These are phyloP conservation scores for Striga hermonthica DNA, from an alignment of 305 asterid species.

Conservation along the genomic window DNA sequence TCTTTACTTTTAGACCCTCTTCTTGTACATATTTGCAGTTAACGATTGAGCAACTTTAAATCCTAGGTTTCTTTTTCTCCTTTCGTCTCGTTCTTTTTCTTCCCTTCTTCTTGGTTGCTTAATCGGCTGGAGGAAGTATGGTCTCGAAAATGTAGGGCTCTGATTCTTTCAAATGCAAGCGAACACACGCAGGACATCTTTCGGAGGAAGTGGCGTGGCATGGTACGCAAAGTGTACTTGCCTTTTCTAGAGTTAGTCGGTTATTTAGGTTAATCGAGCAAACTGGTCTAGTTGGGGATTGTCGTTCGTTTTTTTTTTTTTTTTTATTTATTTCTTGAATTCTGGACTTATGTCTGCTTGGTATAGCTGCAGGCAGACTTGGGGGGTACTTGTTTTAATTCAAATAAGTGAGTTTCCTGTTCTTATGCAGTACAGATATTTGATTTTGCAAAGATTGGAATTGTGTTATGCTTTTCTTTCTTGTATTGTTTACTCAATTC, in stretches of 20 bases:
- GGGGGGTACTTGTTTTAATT: slow-evolving; percentile 5
- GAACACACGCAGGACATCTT: neutral
- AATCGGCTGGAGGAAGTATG: slow-evolving; percentile 13
- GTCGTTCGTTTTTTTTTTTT: slow-evolving; percentile 22
- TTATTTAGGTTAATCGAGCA: slow-evolving; percentile 15
- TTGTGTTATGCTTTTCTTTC: too few relatives aligned
- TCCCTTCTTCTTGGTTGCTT: neutral
- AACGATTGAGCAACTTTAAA: slow-evolving; percentile 23
- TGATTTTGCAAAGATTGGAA: neutral
- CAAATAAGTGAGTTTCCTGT: slow-evolving; percentile 3
- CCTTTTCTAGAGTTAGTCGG: slow-evolving; percentile 25
- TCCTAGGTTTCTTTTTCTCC: neutral
- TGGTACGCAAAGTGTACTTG: slow-evolving; percentile 39
- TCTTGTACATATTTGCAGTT: slow-evolving; percentile 48
- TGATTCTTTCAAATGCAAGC: slow-evolving; percentile 29
- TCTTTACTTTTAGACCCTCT: slow-evolving; percentile 20
- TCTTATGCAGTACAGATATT: neutral
- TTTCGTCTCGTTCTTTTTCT: neutral
- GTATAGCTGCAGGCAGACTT: too few relatives aligned
- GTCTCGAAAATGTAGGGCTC: slow-evolving; percentile 25
- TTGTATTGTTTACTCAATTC: too few relatives aligned
- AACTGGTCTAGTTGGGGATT: slow-evolving; percentile 11
- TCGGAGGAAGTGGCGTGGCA: slow-evolving; percentile 32
- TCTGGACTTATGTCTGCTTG: slow-evolving; percentile 17
- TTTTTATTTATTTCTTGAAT: too few relatives aligned